phyloP scores from a whole-genome alignment of 2,329 filamentous ascomycete species.

The Plenodomus biglobosus region DNA sequence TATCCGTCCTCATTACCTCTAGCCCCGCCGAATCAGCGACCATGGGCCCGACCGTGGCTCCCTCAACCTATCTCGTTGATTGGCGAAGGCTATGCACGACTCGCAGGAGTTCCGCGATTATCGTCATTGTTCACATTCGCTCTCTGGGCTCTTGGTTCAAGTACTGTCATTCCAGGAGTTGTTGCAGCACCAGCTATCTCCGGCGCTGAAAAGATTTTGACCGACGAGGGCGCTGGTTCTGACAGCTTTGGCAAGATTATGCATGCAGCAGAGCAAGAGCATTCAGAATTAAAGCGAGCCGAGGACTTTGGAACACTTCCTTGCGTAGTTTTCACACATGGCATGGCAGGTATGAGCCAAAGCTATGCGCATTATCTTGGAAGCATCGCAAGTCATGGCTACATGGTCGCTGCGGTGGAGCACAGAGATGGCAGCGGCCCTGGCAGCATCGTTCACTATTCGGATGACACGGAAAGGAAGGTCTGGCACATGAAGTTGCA shows the following conservation, averaged over 20 bases:
- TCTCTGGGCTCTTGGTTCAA: conserved; percentile 48
- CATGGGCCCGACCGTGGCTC: conserved; percentile 48
- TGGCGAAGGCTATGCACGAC: conserved; percentile 49
- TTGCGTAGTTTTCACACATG: conserved; percentile 51
- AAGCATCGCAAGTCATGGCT: conserved; percentile 50
- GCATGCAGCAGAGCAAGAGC: conserved; percentile 21
- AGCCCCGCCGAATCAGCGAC: conserved; percentile 23
- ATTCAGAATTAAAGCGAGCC: conserved; percentile 29
- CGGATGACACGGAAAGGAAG: conserved; percentile 34
- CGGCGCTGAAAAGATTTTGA: conserved; percentile 19
- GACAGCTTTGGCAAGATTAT: conserved; percentile 19
- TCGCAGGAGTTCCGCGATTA: conserved; percentile 40
- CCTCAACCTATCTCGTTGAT: conserved; percentile 48
- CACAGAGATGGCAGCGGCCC: conserved; percentile 52
- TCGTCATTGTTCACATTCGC: conserved; percentile 45
- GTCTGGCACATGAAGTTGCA: conserved; percentile 44
- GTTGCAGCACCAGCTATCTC: conserved; percentile 48
- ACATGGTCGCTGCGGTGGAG: conserved; percentile 51
- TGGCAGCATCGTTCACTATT: conserved; percentile 45
- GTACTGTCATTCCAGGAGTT: conserved; percentile 47
- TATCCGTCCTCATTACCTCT: conserved; percentile 44
- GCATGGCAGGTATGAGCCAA: conserved; percentile 50
- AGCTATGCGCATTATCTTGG: conserved; percentile 51
- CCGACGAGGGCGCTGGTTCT: conserved; percentile 22
- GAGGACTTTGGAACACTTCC: conserved; percentile 39